Percentiles rank a stretch among this genome's conserved stretches.
Evolutionary conservation across 768 basidiomycete genomes (phyloP).

Genomic region (Leucocoprinus birnbaumii): DNA sequence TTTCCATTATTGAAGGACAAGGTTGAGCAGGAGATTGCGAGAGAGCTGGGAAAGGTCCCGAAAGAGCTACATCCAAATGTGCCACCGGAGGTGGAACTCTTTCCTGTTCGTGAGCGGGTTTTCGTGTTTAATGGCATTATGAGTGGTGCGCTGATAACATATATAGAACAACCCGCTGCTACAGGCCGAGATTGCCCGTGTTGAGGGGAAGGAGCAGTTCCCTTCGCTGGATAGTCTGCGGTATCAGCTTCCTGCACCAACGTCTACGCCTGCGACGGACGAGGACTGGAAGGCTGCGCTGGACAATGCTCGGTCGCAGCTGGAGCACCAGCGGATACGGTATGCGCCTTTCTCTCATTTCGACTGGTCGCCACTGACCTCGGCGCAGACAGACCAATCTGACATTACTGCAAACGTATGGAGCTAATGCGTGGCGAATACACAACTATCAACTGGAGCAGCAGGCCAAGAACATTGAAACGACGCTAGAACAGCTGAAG

Average conservation of each 20-base stretch:
- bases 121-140: background rate
- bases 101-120: conserved; percentile 58
- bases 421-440: conserved; percentile 87
- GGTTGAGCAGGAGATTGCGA: conserved; percentile 74
- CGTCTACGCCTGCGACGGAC: conserved; percentile 57
- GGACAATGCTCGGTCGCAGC: conserved; percentile 74
- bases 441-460: conserved; percentile 87
- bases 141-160: background rate
- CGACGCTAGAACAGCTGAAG: conserved; percentile 72
- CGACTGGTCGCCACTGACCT: background rate
- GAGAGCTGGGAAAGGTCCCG: conserved; percentile 58
- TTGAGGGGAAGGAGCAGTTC: conserved; percentile 65
- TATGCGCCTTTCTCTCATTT: conserved; percentile 26
- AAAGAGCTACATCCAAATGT: conserved; percentile 66
- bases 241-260: conserved; percentile 73
- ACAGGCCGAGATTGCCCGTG: conserved; percentile 69
- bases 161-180: conserved; percentile 65
- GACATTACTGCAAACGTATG: conserved; percentile 80
- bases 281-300: conserved; percentile 76
- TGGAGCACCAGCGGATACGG: conserved; percentile 85
- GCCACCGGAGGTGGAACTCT: conserved; percentile 62
- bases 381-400: conserved; percentile 73
- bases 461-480: conserved; percentile 69
- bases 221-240: conserved; percentile 68
- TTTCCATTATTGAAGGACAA: conserved; percentile 68